Evolutionary conservation across 139 green algal species (phyloP), one percentile per base, ranked within the genome.

Genomic region (Coelastrella sp.): DNA sequence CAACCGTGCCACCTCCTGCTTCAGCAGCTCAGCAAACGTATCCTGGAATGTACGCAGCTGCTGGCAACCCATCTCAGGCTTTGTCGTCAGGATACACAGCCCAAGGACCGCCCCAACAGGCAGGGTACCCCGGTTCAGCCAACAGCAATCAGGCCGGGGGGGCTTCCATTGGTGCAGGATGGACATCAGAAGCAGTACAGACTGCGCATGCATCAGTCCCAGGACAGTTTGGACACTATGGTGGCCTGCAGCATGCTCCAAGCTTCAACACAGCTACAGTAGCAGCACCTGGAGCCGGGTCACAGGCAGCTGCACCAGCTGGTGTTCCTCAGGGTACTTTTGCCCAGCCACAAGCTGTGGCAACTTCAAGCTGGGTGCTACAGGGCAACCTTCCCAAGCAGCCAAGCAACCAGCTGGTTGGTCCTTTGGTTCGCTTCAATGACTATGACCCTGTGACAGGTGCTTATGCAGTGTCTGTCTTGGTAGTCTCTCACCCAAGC

Each of bases 361-460:
- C 62, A 11, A 48, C 68, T 37, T 32, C 35, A 25, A 35, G 32
- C 27, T 83, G 75, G 75, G 38, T 51, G 3, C 37, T 83, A 37
- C 35, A 51, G 15, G 57, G 57, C 0, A 50, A 83, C 32, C 37
- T 83, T 45, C 75, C 75, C 2, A n/a, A 57, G 53, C 35, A 37
- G 37, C 75, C 75, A 7, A 53, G 40, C 32, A 19, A 35, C 11
- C 60, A 84, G 40, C 30, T 75, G 2, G 23, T 78, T 23, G 89
- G 89, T 7, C 89, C 89, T 3, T 86, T 81, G 45, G 51, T 92
- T 32, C 80, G 89, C 1, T 87, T 80, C 68, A 85, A 81, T 6
- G 78, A 83, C 48, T 92, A 92, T 68, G 77, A 89, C 59, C 80
- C 89, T 11, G 13, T 66, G 35, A 85, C 83, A 4, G 63, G 62